A percentile compares a stretch with the other conserved stretches of the same genome.
phyloP scores from a whole-genome alignment of 1,284 basidiomycete species.

The Rhodotorula sp. region DNA sequence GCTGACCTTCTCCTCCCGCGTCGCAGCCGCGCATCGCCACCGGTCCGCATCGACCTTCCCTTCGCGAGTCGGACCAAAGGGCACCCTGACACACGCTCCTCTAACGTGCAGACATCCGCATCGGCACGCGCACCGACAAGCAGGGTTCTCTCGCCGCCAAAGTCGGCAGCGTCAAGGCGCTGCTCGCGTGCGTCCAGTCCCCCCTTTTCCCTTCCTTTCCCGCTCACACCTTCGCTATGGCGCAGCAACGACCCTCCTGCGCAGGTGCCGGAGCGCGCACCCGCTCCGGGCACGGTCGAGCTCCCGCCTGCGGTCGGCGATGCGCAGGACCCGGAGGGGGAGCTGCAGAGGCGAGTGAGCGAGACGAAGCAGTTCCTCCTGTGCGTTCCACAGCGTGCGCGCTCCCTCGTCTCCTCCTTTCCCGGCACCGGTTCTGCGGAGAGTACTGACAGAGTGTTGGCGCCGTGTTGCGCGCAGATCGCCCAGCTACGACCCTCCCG shows the following conservation, averaged over 20 bases:
- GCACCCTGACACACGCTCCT: neutral
- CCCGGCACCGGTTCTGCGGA: too few species aligned
- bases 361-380: conserved; percentile 14
- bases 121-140: conserved; percentile 81
- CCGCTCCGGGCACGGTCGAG: neutral
- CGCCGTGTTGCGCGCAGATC: neutral
- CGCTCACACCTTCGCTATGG: neutral
- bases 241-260: neutral
- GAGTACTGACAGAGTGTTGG: too few species aligned
- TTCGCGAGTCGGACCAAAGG: neutral
- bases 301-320: neutral
- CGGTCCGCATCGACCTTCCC: neutral
- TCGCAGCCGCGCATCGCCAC: conserved; percentile 18
- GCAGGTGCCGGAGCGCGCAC: neutral
- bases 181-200: conserved; percentile 15
- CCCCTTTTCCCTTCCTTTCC: too few species aligned
- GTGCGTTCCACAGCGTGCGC: neutral
- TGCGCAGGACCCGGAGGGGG: neutral
- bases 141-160: conserved; percentile 47
- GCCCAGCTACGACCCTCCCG: neutral
- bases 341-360: neutral
- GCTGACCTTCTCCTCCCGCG: neutral
- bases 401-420: too few species aligned
- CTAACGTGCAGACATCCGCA: conserved; percentile 82
- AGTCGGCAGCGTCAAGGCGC: conserved; percentile 27